These are phyloP conservation scores for Penicillium thymicola DNA, from an alignment of 2,329 filamentous ascomycete species.

Conservation along the genomic window DNA sequence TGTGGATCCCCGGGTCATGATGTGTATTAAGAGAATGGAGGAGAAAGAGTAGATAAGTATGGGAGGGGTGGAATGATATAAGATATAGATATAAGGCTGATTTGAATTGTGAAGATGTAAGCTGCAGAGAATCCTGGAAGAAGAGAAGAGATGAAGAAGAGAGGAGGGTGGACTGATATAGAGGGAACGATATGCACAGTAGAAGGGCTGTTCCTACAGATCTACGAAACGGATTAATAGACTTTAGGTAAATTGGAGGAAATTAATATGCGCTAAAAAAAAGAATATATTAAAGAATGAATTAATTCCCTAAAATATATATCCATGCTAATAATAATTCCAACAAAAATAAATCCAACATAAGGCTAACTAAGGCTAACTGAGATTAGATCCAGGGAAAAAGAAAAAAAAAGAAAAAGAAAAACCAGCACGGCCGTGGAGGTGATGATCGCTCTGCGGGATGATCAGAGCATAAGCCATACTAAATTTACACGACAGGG, in stretches of 20 bases:
- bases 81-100: background rate
- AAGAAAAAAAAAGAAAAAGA: background rate
- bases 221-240: constrained; percentile 22
- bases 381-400: constrained; percentile 20
- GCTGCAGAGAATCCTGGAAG: constrained; percentile 14
- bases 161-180: constrained; percentile 27
- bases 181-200: constrained; percentile 14
- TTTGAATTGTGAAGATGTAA: constrained; percentile 9
- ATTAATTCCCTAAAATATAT: constrained; percentile 4
- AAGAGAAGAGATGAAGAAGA: constrained; percentile 18
- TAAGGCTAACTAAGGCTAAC: constrained; percentile 13
- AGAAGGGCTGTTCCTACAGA: constrained; percentile 20
- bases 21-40: constrained; percentile 6
- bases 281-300: background rate
- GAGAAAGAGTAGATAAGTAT: background rate
- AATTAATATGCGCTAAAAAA: constrained; percentile 10
- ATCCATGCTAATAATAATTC: constrained; percentile 1
- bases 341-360: constrained; percentile 12
- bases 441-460: constrained; percentile 23
- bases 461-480: constrained; percentile 24
- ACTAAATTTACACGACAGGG: constrained; percentile 19
- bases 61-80: background rate
- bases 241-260: constrained; percentile 15
- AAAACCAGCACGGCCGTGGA: constrained; percentile 20
- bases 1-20: constrained; percentile 25